Conservation (phyloP, 2,329 filamentous ascomycete species). For the Aureobasidium sp. region DNA sequence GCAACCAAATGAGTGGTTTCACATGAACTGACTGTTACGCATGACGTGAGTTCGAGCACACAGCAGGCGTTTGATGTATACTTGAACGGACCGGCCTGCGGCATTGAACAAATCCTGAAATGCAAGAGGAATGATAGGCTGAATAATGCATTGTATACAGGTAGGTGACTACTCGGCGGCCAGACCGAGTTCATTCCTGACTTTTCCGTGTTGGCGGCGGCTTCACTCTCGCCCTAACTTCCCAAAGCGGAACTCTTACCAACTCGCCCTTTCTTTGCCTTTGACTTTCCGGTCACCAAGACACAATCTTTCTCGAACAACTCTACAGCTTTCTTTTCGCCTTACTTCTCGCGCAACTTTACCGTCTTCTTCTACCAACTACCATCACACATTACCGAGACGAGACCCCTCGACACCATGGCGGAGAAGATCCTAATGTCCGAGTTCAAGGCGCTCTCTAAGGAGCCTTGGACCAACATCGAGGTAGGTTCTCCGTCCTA, state of each 20-base stretch:
- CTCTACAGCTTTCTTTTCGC: neutral
- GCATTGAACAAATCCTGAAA: neutral
- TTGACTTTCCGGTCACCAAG: neutral
- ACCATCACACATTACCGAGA: neutral
- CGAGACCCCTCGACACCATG: constrained; percentile 25
- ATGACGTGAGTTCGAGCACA: constrained; percentile 8
- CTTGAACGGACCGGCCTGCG: neutral
- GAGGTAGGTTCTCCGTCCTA: constrained; percentile 48
- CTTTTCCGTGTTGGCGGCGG: neutral
- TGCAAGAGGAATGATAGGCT: neutral
- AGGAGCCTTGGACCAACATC: constrained; percentile 92
- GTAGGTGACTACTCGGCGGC: neutral
- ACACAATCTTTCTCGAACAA: neutral
- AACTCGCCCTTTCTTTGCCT: constrained; percentile 6
- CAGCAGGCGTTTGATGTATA: neutral
- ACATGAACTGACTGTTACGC: constrained; percentile 5
- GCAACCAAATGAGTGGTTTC: neutral
- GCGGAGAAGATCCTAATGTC: constrained; percentile 82
- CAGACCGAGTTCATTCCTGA: constrained; percentile 7
- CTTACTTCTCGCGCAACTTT: neutral
- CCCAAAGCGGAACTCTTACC: constrained; percentile 12
- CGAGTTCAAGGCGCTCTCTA: constrained; percentile 72
- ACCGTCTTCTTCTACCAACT: neutral
- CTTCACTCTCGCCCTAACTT: constrained; percentile 3
- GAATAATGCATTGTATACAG: constrained; percentile 2